phyloP scores from a whole-genome alignment of 148 eudicot genomes.

The Limonium bicolor region DNA sequence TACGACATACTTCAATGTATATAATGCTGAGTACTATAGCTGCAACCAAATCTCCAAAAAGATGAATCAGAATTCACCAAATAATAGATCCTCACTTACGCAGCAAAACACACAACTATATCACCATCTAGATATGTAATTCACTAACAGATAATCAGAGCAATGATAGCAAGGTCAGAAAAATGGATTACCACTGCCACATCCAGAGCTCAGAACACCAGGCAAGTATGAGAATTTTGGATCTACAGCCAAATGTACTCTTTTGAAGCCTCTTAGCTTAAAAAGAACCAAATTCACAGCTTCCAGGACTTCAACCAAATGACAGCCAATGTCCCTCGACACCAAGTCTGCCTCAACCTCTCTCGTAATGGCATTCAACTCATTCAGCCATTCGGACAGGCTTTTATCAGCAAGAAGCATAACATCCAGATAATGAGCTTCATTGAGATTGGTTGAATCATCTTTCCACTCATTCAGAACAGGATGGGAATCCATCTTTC shows the following conservation, averaged over 20 bases:
- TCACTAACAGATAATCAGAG: no score
- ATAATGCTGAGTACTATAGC: constrained; percentile 80
- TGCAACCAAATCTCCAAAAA: constrained; percentile 22
- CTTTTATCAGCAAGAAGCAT: constrained; percentile 65
- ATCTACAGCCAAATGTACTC: constrained; percentile 57
- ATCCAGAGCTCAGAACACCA: constrained; percentile 52
- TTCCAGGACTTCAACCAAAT: constrained; percentile 73
- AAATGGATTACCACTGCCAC: constrained; percentile 51
- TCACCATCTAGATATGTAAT: no score
- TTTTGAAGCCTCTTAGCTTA: constrained; percentile 54
- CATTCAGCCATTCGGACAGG: constrained; percentile 59
- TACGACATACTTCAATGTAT: constrained; percentile 80
- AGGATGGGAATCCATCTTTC: constrained; percentile 53
- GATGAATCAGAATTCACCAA: no score
- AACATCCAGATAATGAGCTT: constrained; percentile 32
- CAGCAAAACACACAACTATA: no score
- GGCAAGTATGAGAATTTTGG: constrained; percentile 72
- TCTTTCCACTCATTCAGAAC: constrained; percentile 42
- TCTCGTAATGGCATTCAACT: constrained; percentile 59
- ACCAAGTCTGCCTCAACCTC: constrained; percentile 79
- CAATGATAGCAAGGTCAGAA: constrained; percentile 1
- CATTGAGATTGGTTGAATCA: constrained; percentile 16
- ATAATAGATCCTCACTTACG: no score
- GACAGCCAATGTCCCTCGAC: constrained; percentile 82
- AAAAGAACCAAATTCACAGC: constrained; percentile 85